A percentile compares a stretch with the other conserved stretches of the same genome.
These are phyloP conservation scores for Pyrenophora graminea DNA, from an alignment of 2,329 filamentous ascomycete species.

Conservation along the genomic window DNA sequence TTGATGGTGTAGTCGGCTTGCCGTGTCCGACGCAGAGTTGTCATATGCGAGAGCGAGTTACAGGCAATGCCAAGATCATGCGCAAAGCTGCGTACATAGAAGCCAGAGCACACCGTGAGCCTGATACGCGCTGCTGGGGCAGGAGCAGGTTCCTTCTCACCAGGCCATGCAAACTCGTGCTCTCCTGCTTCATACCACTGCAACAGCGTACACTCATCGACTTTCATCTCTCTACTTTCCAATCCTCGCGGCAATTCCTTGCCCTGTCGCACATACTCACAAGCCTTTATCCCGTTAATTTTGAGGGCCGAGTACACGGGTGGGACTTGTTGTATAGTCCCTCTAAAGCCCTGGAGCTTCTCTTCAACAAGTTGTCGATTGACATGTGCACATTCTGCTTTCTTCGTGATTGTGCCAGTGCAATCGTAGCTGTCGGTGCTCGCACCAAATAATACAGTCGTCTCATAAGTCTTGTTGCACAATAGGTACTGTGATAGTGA, in stretches of 20 bases:
- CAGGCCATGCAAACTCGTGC: constrained; percentile 22
- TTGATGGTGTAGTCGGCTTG: constrained; percentile 28
- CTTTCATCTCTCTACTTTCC: constrained; percentile 33
- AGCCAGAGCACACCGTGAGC: constrained; percentile 36
- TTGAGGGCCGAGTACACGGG: constrained; percentile 40
- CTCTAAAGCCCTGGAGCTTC: constrained; percentile 24
- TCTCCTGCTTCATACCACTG: constrained; percentile 29
- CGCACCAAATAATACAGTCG: constrained; percentile 33
- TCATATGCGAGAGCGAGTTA: constrained; percentile 31
- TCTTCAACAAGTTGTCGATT: constrained; percentile 23
- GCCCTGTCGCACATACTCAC: constrained; percentile 33
- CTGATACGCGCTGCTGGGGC: constrained; percentile 27
- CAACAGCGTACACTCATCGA: constrained; percentile 35
- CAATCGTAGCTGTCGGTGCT: constrained; percentile 39
- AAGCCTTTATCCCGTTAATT: constrained; percentile 36
- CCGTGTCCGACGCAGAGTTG: constrained; percentile 26
- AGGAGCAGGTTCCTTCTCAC: constrained; percentile 9
- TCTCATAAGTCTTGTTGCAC: constrained; percentile 38
- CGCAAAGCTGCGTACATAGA: constrained; percentile 42
- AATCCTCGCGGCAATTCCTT: constrained; percentile 30
- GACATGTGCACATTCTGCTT: constrained; percentile 21
- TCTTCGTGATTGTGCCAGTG: constrained; percentile 23
- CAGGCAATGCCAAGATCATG: constrained; percentile 37
- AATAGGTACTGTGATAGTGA: constrained; percentile 31
- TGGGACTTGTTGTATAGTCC: constrained; percentile 31